These are phyloP conservation scores for Suillus alpinus DNA, from an alignment of 768 basidiomycete species.

Conservation along the genomic window DNA sequence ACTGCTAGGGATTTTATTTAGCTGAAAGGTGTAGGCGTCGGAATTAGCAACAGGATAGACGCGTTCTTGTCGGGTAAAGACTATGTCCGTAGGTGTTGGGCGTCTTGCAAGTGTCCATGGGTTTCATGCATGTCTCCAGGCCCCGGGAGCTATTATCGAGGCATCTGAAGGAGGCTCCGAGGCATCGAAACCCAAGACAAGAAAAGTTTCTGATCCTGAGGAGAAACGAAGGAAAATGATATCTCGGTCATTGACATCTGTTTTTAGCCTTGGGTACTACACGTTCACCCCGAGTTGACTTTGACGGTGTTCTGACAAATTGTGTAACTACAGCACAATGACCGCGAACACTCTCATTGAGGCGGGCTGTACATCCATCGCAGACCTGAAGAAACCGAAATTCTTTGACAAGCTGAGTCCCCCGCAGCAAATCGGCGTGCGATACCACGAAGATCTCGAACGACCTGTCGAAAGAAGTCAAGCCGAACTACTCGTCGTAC, in stretches of 20 bases:
- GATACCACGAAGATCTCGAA: slow-evolving; percentile 40
- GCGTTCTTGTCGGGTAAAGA: slow-evolving; percentile 33
- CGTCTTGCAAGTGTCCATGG: slow-evolving; percentile 4
- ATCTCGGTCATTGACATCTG: slow-evolving; percentile 30
- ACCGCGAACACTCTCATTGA: slow-evolving; percentile 45
- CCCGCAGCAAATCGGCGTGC: slow-evolving; percentile 36
- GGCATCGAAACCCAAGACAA: slow-evolving; percentile 7
- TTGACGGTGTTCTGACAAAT: background rate
- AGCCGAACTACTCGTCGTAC: slow-evolving; percentile 45
- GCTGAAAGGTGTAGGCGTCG: slow-evolving; percentile 34
- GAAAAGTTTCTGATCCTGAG: slow-evolving; percentile 12
- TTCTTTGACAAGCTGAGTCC: slow-evolving; percentile 39
- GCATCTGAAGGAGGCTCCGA: background rate
- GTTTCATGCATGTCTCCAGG: background rate
- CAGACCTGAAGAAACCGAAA: slow-evolving; percentile 37
- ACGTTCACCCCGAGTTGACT: background rate
- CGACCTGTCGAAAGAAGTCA: slow-evolving; percentile 37
- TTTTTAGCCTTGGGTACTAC: slow-evolving; percentile 50
- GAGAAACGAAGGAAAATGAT: slow-evolving; percentile 28
- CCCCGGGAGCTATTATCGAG: background rate
- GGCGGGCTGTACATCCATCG: slow-evolving; percentile 46
- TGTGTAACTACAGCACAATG: slow-evolving; percentile 9
- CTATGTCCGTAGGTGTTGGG: slow-evolving; percentile 34
- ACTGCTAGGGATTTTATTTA: slow-evolving; percentile 4
- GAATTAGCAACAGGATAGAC: slow-evolving; percentile 47